Evolutionary conservation across 768 basidiomycete species (phyloP), one percentile per base, ranked within the genome.

Genomic region (Suillus decipiens): DNA sequence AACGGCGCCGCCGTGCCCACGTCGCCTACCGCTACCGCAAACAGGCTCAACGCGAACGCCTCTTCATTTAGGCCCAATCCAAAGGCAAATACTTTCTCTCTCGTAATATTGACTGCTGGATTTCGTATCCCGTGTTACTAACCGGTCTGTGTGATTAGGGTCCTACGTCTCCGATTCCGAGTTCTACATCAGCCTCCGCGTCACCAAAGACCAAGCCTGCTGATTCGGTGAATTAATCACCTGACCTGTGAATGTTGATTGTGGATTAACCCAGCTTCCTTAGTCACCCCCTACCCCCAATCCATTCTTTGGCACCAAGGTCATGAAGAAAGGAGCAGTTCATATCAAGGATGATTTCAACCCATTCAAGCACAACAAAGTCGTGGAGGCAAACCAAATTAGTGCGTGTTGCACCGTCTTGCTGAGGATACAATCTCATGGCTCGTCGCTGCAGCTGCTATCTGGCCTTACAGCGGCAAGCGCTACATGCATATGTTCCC

Each of bases 281-380:
- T 56, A 82, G 80, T 68, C 76, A n/a, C 79, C 81, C 56, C 63
- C 84, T 31, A 75, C 82, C 11, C 86, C 88, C 37, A 93, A 97
- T 71, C 89, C 93, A 19, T 99, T 98, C 89, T 99, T 97, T 71
- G 92, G 95, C 36, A 81, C 86, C 36, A 89, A 90, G 41, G 73
- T 80, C 22, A 84, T 88, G 73, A 94, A 94, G 82, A 92, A 90
- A 78, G 84, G 82, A 60, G 71, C 83, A 3, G 89, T 96, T 41
- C 90, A 93, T 72, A 85, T 96, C 75, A 93, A 96, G 78, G 94
- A 97, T 69, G 96, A 98, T 72, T 99, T 99, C 73, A 97, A 96
- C 74, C 95, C 96, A 17, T 97, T 96, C 86, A 93, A 93, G 78
- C 86, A 89, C 70, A 84, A 85, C 71, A 93, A 93, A 73, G 87